A percentile compares a stretch with the other conserved stretches of the same genome.
Evolutionary conservation across 495 filamentous ascomycete species (phyloP).

Genomic region (Darksidea phi): DNA sequence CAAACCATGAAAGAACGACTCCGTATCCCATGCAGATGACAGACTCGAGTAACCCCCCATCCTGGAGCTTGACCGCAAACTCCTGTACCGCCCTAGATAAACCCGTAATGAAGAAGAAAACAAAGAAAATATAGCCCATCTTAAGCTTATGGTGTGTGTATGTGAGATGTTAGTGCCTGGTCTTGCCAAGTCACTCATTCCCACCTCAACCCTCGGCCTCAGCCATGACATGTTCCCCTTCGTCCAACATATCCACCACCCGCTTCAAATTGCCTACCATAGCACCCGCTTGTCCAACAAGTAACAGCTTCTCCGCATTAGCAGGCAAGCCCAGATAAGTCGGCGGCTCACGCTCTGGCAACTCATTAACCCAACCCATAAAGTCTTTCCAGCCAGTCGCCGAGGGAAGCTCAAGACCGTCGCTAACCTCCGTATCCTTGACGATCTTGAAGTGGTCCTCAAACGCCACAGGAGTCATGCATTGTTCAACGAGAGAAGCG

Average conservation of each 20-base stretch:
- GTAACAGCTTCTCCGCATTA: constrained; percentile 92
- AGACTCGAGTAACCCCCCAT: background rate
- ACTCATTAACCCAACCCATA: constrained; percentile 81
- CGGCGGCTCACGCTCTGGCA: constrained; percentile 94
- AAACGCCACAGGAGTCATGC: constrained; percentile 83
- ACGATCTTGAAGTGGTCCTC: constrained; percentile 90
- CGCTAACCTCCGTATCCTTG: constrained; percentile 51
- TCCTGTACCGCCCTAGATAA: background rate
- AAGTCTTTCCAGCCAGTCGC: constrained; percentile 83
- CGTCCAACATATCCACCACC: constrained; percentile 82
- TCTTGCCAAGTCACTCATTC: background rate
- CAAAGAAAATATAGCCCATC: too few relatives aligned
- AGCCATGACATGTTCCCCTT: constrained; percentile 86
- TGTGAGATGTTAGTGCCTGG: too few relatives aligned
- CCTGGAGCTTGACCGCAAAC: background rate
- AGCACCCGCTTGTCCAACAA: constrained; percentile 83
- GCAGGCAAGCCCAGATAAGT: constrained; percentile 95
- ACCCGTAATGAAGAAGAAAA: too few relatives aligned
- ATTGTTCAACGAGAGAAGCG: constrained; percentile 64
- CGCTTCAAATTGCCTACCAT: constrained; percentile 81
- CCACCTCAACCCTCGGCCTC: constrained; percentile 47
- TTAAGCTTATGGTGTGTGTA: too few relatives aligned
- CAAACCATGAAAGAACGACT: too few relatives aligned
- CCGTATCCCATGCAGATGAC: too few relatives aligned
- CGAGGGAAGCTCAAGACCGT: constrained; percentile 67